Base-by-base conservation (phyloP, 345 rosid genomes). In the Eutrema japonicum region DNA sequence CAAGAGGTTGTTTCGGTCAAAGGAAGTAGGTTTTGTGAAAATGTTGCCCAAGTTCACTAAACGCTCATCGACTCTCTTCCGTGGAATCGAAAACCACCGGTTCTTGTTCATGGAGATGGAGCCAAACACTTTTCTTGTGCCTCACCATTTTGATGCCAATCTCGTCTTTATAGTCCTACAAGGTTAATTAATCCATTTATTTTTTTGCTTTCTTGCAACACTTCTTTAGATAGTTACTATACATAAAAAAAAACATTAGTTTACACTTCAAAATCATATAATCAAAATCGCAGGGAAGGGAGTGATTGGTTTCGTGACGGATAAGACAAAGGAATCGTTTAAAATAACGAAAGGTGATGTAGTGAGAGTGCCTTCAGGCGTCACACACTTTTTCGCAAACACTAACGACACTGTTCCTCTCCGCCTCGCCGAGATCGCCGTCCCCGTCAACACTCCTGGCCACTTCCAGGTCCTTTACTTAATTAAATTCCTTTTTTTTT, bases 141-240 rank as follows among this genome's bases (percentile, higher is more conserved):
- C 91, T 30, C 82, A 71, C 32, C 87, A 81, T 57, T 32, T 2
- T 0, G 89, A 86, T 77, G 84, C 83, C 0, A 88, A 83, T 16
- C 35, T 18, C 6, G 50, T 83, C 42, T 33, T 76, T 18, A 2
- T 85, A 33, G 80, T 79, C 38, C 8, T 81, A 6, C 80, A 63
- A 48, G 90, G 93, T 51, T 46, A 29, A n/a, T 51, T 46, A 29
- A n/a, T 53, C 11, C 9, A 13, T 47, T 32, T 22, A 22, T 22
- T 32, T 32, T 16, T 32, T 6, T 32, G 32, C 3, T 30, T 4
- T 32, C 35, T 32, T 32, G 7, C 35, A 32, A 32, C 26, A 22
- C 26, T 1, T 22, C n/a, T 58, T 14, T 60, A 38, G 4, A 40
- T 40, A 14, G 10, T 41, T 10, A 41, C 45, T 41, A 41, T 13